A percentile compares a stretch with the other conserved stretches of the same genome.
Evolutionary conservation across 75 land plant species (phyloP).

Genomic region (Cupressus sempervirens): DNA sequence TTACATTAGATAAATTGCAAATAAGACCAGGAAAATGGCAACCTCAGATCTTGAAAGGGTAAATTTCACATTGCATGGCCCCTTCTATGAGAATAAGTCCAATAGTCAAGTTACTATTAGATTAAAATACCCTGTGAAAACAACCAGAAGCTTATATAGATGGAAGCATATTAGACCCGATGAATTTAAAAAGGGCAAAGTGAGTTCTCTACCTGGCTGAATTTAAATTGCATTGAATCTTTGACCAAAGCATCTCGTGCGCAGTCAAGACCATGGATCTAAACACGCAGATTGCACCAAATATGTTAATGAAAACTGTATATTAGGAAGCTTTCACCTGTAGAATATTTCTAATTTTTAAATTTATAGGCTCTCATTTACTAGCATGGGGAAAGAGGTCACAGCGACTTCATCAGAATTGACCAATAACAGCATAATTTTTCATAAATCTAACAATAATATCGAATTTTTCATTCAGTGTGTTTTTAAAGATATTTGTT

Average conservation of each 20-base stretch:
- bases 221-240: background rate
- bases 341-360: no score
- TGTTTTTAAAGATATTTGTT: background rate
- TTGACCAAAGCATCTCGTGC: background rate
- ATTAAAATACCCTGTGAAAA: no score
- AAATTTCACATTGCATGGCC: background rate
- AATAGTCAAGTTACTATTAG: no score
- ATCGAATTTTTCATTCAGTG: no score
- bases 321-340: background rate
- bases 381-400: background rate
- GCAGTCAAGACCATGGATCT: background rate
- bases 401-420: background rate
- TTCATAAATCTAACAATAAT: no score
- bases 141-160: background rate
- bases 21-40: no score
- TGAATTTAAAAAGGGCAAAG: background rate
- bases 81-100: background rate
- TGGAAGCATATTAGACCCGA: background rate
- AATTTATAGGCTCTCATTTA: no score
- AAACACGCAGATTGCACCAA: background rate
- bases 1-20: no score
- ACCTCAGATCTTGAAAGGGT: no score
- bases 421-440: no score
- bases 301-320: background rate
- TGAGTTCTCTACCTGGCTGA: background rate